Base-by-base conservation (phyloP, 495 filamentous ascomycete genomes). In the Jackrogersella multiformis region DNA sequence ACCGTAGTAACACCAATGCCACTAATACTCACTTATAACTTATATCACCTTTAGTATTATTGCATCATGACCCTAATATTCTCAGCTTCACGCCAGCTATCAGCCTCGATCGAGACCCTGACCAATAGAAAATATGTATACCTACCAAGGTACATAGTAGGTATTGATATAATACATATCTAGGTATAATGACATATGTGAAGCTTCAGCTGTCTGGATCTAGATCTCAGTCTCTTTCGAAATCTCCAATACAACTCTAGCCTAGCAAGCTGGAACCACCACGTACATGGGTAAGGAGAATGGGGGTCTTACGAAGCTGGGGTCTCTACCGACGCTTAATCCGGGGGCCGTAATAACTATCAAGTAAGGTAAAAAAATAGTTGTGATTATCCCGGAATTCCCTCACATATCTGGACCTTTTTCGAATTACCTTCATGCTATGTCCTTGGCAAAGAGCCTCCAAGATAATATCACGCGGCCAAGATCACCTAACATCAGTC, bases 151-250 rank as follows among this genome's bases (percentile, higher is more conserved):
- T n/a, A n/a, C n/a, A n/a, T n/a, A n/a, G n/a, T n/a, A n/a, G n/a
- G n/a, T n/a, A n/a, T n/a, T n/a, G n/a, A n/a, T n/a, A n/a, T n/a
- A n/a, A 0, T 20, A 13, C 16, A 53, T 10, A 16, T 23, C 7
- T 65, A 21, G 35, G 5, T 53, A 65, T 26, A 60, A 49, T 36
- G 45, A 36, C 24, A 39, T 60, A 21, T 53, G n/a, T n/a, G n/a
- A n/a, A n/a, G n/a, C n/a, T n/a, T n/a, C 60, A 69, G 38, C 48
- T 59, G 36, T 36, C 60, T 60, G 66, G 66, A 41, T 60, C 54
- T 34, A 54, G 45, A 59, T 64, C 66, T 69, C 49, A 54, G 60
- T 24, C 13, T 28, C 58, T 21, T 13, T 42, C 10, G 6, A 28
- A 21, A n/a, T 34, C 26, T 23, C 13, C 34, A n/a, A 3, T 15